A percentile compares a stretch with the other conserved stretches of the same genome.
phyloP scores from a whole-genome alignment of 495 filamentous ascomycete species.

The Aspergillus funiculosus region DNA sequence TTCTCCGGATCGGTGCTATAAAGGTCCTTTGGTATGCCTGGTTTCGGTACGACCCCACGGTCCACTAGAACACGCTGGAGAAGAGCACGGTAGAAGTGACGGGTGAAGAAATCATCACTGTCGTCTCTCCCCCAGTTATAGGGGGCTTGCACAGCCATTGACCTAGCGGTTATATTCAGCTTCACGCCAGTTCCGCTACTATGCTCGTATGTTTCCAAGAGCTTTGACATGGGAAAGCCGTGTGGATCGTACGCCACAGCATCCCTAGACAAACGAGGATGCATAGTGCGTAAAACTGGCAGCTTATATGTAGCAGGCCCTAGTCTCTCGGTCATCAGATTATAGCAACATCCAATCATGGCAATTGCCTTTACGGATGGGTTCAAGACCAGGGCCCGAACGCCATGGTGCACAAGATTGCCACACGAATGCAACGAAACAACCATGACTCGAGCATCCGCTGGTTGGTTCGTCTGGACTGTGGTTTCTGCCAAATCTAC shows the following conservation, averaged over 20 bases:
- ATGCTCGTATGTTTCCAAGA: slow-evolving; percentile 55
- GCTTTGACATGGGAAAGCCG: slow-evolving; percentile 87
- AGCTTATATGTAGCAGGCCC: slow-evolving; percentile 81
- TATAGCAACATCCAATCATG: slow-evolving; percentile 97
- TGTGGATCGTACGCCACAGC: slow-evolving; percentile 69
- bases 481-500: slow-evolving; percentile 7
- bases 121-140: slow-evolving; percentile 80
- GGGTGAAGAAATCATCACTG: slow-evolving; percentile 81
- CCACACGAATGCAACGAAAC: slow-evolving; percentile 96
- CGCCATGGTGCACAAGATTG: slow-evolving; percentile 90
- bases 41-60: slow-evolving; percentile 59
- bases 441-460: slow-evolving; percentile 60
- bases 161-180: slow-evolving; percentile 90
- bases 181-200: slow-evolving; percentile 54
- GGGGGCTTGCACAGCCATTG: slow-evolving; percentile 95
- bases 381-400: slow-evolving; percentile 78
- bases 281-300: slow-evolving; percentile 55
- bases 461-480: slow-evolving; percentile 15
- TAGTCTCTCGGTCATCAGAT: slow-evolving; percentile 84
- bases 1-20: slow-evolving; percentile 28
- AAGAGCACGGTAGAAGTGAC: slow-evolving; percentile 89
- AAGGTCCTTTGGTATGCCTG: slow-evolving; percentile 34
- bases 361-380: slow-evolving; percentile 80
- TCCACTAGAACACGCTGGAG: slow-evolving; percentile 88
- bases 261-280: slow-evolving; percentile 51